Evolutionary conservation across 2,329 filamentous ascomycete genomes (phyloP), one percentile per base, ranked within the genome.

Genomic region (Trichoderma asperellum): DNA sequence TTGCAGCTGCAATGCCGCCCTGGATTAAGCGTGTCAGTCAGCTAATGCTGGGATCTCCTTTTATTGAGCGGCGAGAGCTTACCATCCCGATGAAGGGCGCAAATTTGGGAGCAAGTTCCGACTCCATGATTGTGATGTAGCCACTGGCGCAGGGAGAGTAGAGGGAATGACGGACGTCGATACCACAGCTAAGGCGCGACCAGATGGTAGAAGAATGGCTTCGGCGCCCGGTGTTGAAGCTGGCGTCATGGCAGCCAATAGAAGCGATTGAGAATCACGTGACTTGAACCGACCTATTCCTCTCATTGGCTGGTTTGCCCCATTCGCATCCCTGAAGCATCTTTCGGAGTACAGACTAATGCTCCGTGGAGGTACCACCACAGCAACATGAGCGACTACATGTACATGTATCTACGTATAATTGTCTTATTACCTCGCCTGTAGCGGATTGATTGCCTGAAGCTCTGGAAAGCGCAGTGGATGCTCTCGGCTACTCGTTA

Each of bases 61-160:
- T 58, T 53, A 60, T 68, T 58, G 64, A 60, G 6, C 59, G 62
- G 62, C 66, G 35, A 21, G 55, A 68, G 83, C 89, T 82, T 85
- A 94, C 92, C 91, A 95, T 93, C 84, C 92, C 92, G 79, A 95
- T 87, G 84, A 95, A 96, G 75, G 92, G 92, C 83, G 92, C 92
- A 79, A 94, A 95, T 82, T 92, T 92, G 75, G 92, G 92, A 70
- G 90, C 84, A 72, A 89, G 81, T 74, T 89, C 88, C 59, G 87
- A 87, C 74, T 86, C 82, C 87, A 88, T 88, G 72, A 60, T 82
- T 76, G 73, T 74, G 69, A 73, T 66, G 68, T 71, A 71, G 70
- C 69, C 69, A 73, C 72, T 71, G 73, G 65, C 68, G 66, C 40
- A n/a, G 55, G 18, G 27, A 27, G 63, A 34, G 37, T 35, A 53